Evolutionary conservation across 306 rosid species (phyloP), one percentile per base, ranked within the genome.

Genomic region (Vachellia pachyceras): DNA sequence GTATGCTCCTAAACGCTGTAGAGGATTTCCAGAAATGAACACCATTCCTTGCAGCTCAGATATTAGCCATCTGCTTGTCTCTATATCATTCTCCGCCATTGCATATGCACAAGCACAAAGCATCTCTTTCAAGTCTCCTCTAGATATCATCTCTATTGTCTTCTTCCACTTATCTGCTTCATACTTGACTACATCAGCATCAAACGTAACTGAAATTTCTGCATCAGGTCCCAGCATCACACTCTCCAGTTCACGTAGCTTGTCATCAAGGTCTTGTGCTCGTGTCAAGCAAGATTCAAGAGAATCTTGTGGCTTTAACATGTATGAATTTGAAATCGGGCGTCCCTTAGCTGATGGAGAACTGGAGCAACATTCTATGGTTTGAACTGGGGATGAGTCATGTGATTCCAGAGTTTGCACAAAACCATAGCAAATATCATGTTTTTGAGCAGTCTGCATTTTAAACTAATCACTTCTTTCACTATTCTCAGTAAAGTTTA

Each of bases 1-100:
- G 88, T 95, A 95, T 25, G 99, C 99, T 75, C 97, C 97, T 52
- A 95, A 76, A 6, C 97, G 88, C 77, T 93, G 93, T 73, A 91
- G 73, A 5, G 99, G 99, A 47, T 81, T 88, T 22, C 99, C 99
- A 0, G 92, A 87, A 79, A 95, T 84, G 0, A 97, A 91, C 22
- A 95, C 99, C 92, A 91, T 85, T 81, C 87, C 87, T 9, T 85
- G 91, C 80, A 93, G 67, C 83, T 88, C 90, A 1, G 94, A 79
- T 39, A 93, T 80, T 83, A 95, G 80, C 95, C 89, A 89, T 79
- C 91, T 94, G 1, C 88, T 81, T 60, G 85, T 87, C 74, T 85
- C 77, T 88, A 86, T 84, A 58, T 95, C 92, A 49, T 85, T 82
- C 11, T 65, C 90, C 45, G 57, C 90, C 85, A 93, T 40, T 36